Evolutionary conservation across 2,329 filamentous ascomycete genomes (phyloP).

Genomic region (Trichothecium roseum): DNA sequence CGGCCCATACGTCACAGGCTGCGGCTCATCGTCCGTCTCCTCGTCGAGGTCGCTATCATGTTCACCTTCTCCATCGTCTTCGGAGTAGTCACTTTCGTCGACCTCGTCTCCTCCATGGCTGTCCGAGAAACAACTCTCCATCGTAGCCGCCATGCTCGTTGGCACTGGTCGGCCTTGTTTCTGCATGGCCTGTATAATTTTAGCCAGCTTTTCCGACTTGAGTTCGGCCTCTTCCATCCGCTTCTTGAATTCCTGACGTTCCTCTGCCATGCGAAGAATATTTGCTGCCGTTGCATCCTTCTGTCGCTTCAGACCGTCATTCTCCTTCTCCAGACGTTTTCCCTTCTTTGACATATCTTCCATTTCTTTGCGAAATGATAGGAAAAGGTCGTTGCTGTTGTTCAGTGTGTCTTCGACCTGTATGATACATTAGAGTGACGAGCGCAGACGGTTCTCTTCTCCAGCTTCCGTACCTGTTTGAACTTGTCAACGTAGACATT

Average conservation of each 20-base stretch:
- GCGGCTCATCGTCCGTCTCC: constrained; percentile 37
- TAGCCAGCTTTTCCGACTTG: constrained; percentile 86
- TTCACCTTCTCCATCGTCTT: constrained; percentile 50
- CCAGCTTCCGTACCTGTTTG: constrained; percentile 67
- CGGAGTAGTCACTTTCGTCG: constrained; percentile 51
- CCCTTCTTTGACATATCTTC: constrained; percentile 99
- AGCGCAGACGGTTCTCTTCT: background rate
- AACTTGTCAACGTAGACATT: constrained; percentile 99
- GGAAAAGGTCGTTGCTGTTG: constrained; percentile 94
- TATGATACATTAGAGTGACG: constrained; percentile 11
- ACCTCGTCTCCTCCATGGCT: constrained; percentile 26
- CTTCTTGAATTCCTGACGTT: constrained; percentile 74
- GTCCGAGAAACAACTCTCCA: constrained; percentile 50
- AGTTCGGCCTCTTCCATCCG: constrained; percentile 45
- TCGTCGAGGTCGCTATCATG: constrained; percentile 57
- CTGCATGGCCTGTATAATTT: constrained; percentile 93
- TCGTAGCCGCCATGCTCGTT: constrained; percentile 50
- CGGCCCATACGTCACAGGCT: constrained; percentile 33
- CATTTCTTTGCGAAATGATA: constrained; percentile 98
- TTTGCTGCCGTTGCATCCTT: constrained; percentile 90
- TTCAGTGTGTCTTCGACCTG: constrained; percentile 98
- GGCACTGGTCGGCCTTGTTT: constrained; percentile 75
- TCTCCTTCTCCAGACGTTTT: constrained; percentile 92
- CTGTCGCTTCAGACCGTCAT: constrained; percentile 80
- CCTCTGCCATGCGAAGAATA: constrained; percentile 94